phyloP scores from a whole-genome alignment of 441 rosid species.

The Metrosideros polymorpha region DNA sequence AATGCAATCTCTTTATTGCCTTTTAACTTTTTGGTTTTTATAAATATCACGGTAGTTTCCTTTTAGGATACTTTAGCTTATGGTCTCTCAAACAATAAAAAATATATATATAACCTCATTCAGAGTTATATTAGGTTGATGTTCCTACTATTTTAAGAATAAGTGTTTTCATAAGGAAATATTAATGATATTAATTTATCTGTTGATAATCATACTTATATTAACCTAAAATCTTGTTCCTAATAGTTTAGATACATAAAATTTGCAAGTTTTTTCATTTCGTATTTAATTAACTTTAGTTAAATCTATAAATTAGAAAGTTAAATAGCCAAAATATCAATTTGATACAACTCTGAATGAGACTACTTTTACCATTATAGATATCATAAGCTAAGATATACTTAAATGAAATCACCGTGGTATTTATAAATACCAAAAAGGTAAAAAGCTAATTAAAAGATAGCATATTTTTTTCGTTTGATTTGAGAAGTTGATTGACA shows the following conservation, averaged over 20 bases:
- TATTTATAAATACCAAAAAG: not conserved
- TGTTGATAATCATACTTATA: fast-evolving
- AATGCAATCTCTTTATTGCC: not conserved
- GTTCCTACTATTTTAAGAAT: too few relatives aligned
- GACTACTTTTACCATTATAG: not conserved
- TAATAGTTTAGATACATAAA: not conserved
- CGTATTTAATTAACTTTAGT: not conserved
- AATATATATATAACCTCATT: not conserved
- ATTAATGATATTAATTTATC: not conserved
- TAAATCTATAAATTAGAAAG: not conserved
- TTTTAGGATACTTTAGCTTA: not conserved
- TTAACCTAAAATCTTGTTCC: not conserved
- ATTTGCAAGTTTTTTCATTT: not conserved
- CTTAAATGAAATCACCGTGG: not conserved
- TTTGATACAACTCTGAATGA: not conserved
- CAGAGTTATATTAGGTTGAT: not conserved
- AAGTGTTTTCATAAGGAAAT: too few relatives aligned
- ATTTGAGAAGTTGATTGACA: not conserved
- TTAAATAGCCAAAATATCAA: not conserved
- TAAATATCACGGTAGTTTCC: not conserved
- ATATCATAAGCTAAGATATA: not conserved
- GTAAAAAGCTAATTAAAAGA: not conserved
- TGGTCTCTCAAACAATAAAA: not conserved
- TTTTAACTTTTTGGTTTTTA: not conserved
- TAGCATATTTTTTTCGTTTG: not conserved